These are phyloP conservation scores for Mycena albidolilacea DNA, from an alignment of 768 basidiomycete genomes.

Conservation along the genomic window DNA sequence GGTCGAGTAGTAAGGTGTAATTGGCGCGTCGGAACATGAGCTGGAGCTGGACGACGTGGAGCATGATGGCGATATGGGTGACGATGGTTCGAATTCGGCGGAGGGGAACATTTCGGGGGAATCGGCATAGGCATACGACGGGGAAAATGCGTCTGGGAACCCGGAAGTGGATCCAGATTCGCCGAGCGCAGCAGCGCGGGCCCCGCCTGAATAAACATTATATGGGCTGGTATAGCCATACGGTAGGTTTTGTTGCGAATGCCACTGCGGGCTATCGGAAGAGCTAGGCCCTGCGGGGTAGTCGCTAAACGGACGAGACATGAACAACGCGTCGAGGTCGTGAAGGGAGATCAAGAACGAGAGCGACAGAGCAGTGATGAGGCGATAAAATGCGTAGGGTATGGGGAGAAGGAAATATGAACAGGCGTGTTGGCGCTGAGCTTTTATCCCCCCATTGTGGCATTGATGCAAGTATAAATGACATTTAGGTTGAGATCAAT, in stretches of 20 bases:
- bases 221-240: constrained; percentile 25
- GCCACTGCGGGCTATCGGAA: constrained; percentile 19
- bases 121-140: constrained; percentile 25
- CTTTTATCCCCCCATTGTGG: constrained; percentile 31
- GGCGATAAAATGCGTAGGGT: neutral
- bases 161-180: constrained; percentile 27
- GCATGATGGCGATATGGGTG: constrained; percentile 31
- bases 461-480: constrained; percentile 1
- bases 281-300: constrained; percentile 27
- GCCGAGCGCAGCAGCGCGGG: constrained; percentile 2
- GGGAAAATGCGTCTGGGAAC: constrained; percentile 22
- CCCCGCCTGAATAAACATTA: constrained; percentile 26
- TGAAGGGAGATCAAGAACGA: constrained; percentile 1
- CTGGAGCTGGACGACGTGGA: constrained; percentile 36
- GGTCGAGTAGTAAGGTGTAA: constrained; percentile 24
- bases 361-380: neutral
- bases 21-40: constrained; percentile 36
- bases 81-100: constrained; percentile 20
- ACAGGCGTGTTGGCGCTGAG: constrained; percentile 19
- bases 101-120: constrained; percentile 28
- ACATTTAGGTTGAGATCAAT: constrained; percentile 20
- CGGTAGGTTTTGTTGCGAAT: constrained; percentile 17
- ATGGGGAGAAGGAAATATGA: constrained; percentile 18
- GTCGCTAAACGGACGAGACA: constrained; percentile 25
- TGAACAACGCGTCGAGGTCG: constrained; percentile 26